These are phyloP conservation scores for Backusella macrospora DNA, from an alignment of 192 early-diverging fungal genomes.

Conservation along the genomic window DNA sequence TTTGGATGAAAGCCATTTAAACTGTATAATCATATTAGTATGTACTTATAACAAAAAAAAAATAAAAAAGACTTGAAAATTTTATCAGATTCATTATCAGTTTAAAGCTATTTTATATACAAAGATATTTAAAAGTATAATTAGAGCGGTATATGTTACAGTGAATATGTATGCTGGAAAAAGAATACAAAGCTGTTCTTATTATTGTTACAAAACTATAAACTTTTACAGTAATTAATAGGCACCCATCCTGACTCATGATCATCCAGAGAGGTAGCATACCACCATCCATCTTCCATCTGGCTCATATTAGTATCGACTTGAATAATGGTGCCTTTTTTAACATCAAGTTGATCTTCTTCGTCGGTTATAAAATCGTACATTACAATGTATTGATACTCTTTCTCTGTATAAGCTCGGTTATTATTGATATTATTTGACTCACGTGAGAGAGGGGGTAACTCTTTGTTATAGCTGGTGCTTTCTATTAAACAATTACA, in stretches of 20 bases:
- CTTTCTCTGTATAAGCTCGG: not conserved
- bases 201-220: conserved; percentile 7
- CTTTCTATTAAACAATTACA: not conserved
- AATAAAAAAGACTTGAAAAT: not conserved
- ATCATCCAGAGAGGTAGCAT: conserved; percentile 9
- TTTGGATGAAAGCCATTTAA: conserved; percentile 24
- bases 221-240: conserved; percentile 20
- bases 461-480: not conserved
- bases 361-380: conserved; percentile 20
- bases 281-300: conserved; percentile 18
- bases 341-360: conserved; percentile 20
- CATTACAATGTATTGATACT: conserved; percentile 22
- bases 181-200: not conserved
- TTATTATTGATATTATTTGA: not conserved
- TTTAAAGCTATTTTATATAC: conserved; percentile 7
- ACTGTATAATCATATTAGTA: too few relatives aligned
- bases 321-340: conserved; percentile 9
- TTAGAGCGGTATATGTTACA: not conserved
- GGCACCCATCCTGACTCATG: conserved; percentile 20
- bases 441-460: not conserved
- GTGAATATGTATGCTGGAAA: conserved; percentile 10
- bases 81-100: not conserved
- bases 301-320: conserved; percentile 14
- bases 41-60: not conserved
- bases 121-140: conserved; percentile 9